A percentile compares a stretch with the other conserved stretches of the same genome.
phyloP scores from a whole-genome alignment of 257 asterid genomes.

The Solanum sejunctum region DNA sequence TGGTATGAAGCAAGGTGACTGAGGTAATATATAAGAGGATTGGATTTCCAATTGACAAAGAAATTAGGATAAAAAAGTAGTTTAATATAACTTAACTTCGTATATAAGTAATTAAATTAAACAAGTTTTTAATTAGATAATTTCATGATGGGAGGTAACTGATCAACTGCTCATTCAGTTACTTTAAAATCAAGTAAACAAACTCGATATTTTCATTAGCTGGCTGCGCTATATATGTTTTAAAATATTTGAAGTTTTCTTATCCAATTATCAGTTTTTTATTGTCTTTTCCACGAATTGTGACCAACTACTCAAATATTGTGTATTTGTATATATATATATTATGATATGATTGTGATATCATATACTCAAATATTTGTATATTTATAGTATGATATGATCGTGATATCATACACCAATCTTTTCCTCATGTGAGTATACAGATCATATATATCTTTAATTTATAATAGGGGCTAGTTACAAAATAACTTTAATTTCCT shows the following conservation, averaged over 20 bases:
- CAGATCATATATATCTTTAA: not conserved
- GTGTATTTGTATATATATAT: not conserved
- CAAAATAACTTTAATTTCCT: not conserved
- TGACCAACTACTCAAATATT: not conserved
- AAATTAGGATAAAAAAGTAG: too few species aligned
- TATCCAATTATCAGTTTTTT: not conserved
- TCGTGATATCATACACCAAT: not conserved
- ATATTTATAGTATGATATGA: not conserved
- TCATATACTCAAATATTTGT: not conserved
- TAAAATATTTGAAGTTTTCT: not conserved
- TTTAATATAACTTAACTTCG: not conserved
- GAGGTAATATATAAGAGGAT: not conserved
- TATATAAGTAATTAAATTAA: not conserved
- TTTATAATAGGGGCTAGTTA: not conserved
- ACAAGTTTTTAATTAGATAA: not conserved
- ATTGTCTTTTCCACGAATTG: not conserved
- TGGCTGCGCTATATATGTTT: not conserved
- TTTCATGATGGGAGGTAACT: not conserved
- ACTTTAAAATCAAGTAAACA: not conserved
- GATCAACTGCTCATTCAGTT: conserved; percentile 5
- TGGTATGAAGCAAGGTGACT: not conserved
- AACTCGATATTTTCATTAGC: not conserved
- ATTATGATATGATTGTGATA: not conserved
- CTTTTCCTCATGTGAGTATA: not conserved
- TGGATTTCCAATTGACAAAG: too few species aligned